Evolutionary conservation across 2,329 filamentous ascomycete species (phyloP).

Genomic region (Trichophyton rubrum): DNA sequence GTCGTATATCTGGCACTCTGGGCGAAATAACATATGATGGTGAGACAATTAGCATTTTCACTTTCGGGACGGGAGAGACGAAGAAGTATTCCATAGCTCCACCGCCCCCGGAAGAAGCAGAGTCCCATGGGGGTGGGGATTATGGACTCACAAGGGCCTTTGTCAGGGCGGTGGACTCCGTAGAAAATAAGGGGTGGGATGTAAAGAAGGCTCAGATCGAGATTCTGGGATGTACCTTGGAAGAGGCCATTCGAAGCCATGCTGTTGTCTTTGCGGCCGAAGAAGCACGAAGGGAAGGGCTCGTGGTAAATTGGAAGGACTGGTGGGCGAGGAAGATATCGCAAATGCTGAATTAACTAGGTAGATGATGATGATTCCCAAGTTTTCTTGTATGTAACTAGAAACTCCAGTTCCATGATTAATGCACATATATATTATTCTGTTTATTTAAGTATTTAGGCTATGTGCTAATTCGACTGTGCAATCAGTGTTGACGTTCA

Average conservation of each 20-base stretch:
- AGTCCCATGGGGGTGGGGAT: constrained; percentile 63
- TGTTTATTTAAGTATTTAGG: not conserved
- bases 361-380: too few relatives aligned
- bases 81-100: constrained; percentile 49
- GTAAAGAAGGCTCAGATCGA: constrained; percentile 60
- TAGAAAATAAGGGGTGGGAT: constrained; percentile 56
- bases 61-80: constrained; percentile 49
- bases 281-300: constrained; percentile 58
- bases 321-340: constrained; percentile 58
- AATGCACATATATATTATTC: not conserved
- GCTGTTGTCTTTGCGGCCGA: constrained; percentile 91
- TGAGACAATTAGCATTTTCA: constrained; percentile 57
- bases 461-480: not conserved
- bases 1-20: constrained; percentile 69
- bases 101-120: constrained; percentile 43
- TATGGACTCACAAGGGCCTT: constrained; percentile 71
- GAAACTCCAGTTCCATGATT: not conserved
- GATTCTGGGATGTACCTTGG: constrained; percentile 68
- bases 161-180: constrained; percentile 64
- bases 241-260: constrained; percentile 81
- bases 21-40: constrained; percentile 85
- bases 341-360: not conserved
- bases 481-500: not conserved
- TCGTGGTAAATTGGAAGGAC: constrained; percentile 58
- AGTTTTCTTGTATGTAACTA: not conserved